These are phyloP conservation scores for Annulohypoxylon truncatum DNA, from an alignment of 2,329 filamentous ascomycete species.

Conservation along the genomic window DNA sequence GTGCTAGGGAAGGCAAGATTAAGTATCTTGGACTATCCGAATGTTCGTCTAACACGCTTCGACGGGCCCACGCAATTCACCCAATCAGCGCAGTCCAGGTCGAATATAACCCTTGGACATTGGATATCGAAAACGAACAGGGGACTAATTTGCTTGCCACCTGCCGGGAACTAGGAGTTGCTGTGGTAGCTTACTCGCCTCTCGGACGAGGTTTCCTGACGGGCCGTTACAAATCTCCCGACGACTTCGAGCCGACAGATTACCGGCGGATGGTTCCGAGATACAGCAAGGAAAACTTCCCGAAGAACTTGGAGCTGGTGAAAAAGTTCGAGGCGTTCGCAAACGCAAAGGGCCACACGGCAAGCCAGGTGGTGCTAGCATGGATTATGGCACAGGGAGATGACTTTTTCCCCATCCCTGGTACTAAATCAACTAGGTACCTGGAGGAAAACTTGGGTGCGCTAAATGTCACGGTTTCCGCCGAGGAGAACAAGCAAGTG, in stretches of 20 bases:
- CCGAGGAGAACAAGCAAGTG: conserved; percentile 53
- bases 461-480: conserved; percentile 49
- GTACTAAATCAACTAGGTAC: conserved; percentile 51
- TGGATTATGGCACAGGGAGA: conserved; percentile 64
- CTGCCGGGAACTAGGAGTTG: conserved; percentile 64
- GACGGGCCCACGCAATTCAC: conserved; percentile 59
- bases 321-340: conserved; percentile 45
- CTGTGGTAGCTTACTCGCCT: conserved; percentile 66
- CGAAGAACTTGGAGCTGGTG: conserved; percentile 57
- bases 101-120: conserved; percentile 63
- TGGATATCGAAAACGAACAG: conserved; percentile 66
- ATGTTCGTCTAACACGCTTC: conserved; percentile 58
- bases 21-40: conserved; percentile 63
- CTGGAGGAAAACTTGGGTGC: conserved; percentile 51
- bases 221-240: conserved; percentile 56
- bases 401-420: conserved; percentile 53
- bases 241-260: conserved; percentile 58
- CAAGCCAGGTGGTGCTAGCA: conserved; percentile 64
- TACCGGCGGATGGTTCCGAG: conserved; percentile 54
- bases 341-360: conserved; percentile 54
- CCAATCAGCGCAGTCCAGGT: conserved; percentile 63
- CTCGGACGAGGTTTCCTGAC: conserved; percentile 67
- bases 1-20: conserved; percentile 60
- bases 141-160: conserved; percentile 61
- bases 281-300: conserved; percentile 61